Evolutionary conservation across 352 stramenopile species (phyloP), one percentile per base, ranked within the genome.

Genomic region (Phytophthora agathidicida): DNA sequence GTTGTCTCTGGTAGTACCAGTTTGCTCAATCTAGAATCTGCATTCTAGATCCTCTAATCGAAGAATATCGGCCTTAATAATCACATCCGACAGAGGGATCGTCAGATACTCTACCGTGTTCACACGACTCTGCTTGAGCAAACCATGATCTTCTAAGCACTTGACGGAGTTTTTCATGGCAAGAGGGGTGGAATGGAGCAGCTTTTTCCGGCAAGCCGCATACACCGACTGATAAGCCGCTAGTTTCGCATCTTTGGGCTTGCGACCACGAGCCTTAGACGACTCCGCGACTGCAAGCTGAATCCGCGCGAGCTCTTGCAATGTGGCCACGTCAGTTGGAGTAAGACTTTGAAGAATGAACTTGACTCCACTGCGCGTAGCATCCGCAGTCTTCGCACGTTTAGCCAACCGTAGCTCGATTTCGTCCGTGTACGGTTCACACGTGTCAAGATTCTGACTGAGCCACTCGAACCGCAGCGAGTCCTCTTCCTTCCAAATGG

Each of bases 121-220:
- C 2, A 77, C 46, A 33, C 74, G 71, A 35, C 58, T 49, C 31
- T 71, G 55, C 31, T 71, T 66, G 17, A 88, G 48, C 20, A 88
- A 46, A 3, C 78, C 73, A 68, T 88, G 78, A 17, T 86, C 78
- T 60, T 83, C 66, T 5, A 88, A 68, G 24, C 73, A 83, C 43
- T 83, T 83, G 47, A 88, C 51, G 20, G 77, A 88, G 53, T 84
- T 84, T 58, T 85, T 84, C 64, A 88, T 76, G n/a, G 78, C 68
- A 33, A 77, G 60, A 13, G 74, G 67, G 7, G 73, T 77, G 20
- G 65, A 56, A 48, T 86, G 73, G 14, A 88, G 37, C 19, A 88
- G 36, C n/a, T 75, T 77, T 53, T 81, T 83, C 39, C 66, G 65
- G 37, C 75, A 84, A 35, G 68, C 68, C 13, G 78, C 60, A 43